phyloP scores from a whole-genome alignment of 2,329 filamentous ascomycete species.

The Fusarium sp. region DNA sequence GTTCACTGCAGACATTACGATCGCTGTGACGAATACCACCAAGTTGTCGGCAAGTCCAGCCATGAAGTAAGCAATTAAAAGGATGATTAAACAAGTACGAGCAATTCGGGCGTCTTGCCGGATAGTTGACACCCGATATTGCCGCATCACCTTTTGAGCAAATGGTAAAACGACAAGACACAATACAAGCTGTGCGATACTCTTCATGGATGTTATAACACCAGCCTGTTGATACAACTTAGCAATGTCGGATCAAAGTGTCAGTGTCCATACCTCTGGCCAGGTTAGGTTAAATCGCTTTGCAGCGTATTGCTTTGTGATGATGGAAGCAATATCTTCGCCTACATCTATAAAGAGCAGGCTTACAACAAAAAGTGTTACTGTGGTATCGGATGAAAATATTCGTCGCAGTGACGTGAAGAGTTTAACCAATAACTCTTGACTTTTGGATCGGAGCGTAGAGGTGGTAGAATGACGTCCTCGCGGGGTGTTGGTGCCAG shows the following conservation, averaged over 20 bases:
- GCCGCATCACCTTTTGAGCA: neutral
- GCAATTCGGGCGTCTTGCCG: conserved; percentile 6
- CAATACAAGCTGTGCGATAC: neutral
- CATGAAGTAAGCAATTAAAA: neutral
- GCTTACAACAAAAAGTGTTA: neutral
- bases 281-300: neutral
- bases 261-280: neutral
- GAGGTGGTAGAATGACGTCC: neutral
- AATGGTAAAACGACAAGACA: neutral
- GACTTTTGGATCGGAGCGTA: neutral
- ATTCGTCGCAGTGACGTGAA: neutral
- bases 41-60: conserved; percentile 3
- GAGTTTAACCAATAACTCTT: neutral
- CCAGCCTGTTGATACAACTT: neutral
- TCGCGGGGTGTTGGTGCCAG: neutral
- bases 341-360: conserved; percentile 1
- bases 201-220: neutral
- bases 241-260: neutral
- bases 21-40: neutral
- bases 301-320: conserved; percentile 7
- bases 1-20: neutral
- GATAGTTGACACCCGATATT: neutral
- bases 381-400: neutral
- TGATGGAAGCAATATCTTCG: neutral
- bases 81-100: neutral